Base-by-base conservation (phyloP, 805 yeast genomes). In the Starmerella bacillaris region DNA sequence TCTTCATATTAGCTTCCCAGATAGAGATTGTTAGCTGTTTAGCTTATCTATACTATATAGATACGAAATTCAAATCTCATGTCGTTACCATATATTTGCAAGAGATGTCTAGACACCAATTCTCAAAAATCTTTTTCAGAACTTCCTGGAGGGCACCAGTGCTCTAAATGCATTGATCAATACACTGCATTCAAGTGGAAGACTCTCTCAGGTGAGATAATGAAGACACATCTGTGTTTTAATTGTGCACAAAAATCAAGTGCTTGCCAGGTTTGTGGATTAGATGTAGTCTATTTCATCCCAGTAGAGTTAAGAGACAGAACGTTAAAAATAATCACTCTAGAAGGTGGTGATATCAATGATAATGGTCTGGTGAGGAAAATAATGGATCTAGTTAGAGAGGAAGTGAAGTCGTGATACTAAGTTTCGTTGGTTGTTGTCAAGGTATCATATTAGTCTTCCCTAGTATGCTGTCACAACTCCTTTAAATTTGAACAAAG, bases 211-310 rank as follows among this genome's bases (percentile, higher is more conserved):
- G 29, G 29, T 26, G 16, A 26, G 29, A 6, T 7, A 8, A 27
- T 29, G 22, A 21, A 22, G 6, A 29, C 32, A 5, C 21, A 70
- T 2, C 69, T 86, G 15, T 86, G 98, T 56, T 51, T 59, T 24
- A 71, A 84, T 0, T 86, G 98, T 59, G 72, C 95, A 0, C 60
- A 73, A 28, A 70, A 74, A 30, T 66, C 75, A 39, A 76, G 79
- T 56, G 76, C 92, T 47, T 86, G 98, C 51, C 96, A 89, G 53
- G 59, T 72, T 18, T 86, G 98, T 54, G 67, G 82, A 70, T 54
- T 77, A 22, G 96, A 86, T 57, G 58, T 84, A 28, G 69, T 74
- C 20, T 78, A 72, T 58, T 79, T 83, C 3, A 69, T 89, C n/a
- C 80, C 93, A 0, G 52, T 82, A 14, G 70, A 73, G 8, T 57